phyloP scores from a whole-genome alignment of 2,329 filamentous ascomycete species.

The Ophiostoma fasciatum region DNA sequence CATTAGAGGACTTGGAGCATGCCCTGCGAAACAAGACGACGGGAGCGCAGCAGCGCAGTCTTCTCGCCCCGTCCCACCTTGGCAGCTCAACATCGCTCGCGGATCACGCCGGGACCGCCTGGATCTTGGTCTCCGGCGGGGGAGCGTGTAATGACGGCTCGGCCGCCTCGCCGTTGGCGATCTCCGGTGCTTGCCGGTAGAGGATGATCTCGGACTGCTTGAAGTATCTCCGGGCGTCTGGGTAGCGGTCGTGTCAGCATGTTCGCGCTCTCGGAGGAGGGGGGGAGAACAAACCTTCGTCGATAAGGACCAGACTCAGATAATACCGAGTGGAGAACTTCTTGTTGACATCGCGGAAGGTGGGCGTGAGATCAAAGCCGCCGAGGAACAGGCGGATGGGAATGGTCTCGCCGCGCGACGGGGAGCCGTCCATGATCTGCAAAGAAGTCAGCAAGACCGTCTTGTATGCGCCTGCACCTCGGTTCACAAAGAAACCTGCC shows the following conservation, averaged over 20 bases:
- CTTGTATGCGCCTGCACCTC: too few species aligned
- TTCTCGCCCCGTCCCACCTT: too few species aligned
- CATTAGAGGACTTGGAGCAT: too few species aligned
- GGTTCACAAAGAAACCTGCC: slow-evolving; percentile 27
- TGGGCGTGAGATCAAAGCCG: slow-evolving; percentile 93
- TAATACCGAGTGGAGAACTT: slow-evolving; percentile 99
- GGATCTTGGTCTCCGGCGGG: slow-evolving; percentile 31
- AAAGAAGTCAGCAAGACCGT: background rate
- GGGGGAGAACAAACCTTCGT: too few species aligned
- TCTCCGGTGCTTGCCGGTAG: slow-evolving; percentile 63
- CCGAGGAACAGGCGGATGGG: slow-evolving; percentile 94
- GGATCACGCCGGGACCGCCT: slow-evolving; percentile 25
- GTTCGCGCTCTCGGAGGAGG: too few species aligned
- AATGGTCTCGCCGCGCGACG: slow-evolving; percentile 85
- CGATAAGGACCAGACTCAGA: slow-evolving; percentile 85
- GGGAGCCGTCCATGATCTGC: slow-evolving; percentile 98
- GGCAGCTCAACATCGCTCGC: too few species aligned
- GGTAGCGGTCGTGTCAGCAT: slow-evolving; percentile 17
- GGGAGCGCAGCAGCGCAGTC: too few species aligned
- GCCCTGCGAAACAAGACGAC: too few species aligned
- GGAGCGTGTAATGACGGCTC: slow-evolving; percentile 19
- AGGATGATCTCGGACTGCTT: slow-evolving; percentile 98
- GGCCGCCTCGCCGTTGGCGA: slow-evolving; percentile 25
- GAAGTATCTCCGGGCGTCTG: slow-evolving; percentile 93
- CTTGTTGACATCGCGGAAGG: slow-evolving; percentile 99